phyloP scores from a whole-genome alignment of 75 land plant species.

The Cryptomeria japonica region DNA sequence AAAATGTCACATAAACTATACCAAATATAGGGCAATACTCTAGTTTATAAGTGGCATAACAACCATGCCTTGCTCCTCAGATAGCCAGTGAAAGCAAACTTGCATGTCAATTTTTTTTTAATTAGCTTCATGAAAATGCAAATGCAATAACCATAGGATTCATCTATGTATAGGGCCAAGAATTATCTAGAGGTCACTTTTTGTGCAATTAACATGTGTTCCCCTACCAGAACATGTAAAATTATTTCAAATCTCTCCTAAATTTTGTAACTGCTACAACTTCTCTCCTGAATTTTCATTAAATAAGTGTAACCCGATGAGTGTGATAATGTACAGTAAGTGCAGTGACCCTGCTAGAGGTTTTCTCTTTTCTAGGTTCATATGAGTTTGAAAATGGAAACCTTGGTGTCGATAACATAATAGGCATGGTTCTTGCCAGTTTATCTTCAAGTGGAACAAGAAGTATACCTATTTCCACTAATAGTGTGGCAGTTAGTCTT shows the following conservation, averaged over 20 bases:
- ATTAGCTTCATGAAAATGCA: background rate
- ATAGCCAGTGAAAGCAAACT: too few species aligned
- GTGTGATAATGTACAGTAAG: slow-evolving; percentile 1
- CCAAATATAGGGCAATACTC: too few species aligned
- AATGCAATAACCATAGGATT: background rate
- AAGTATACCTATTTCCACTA: slow-evolving; percentile 20
- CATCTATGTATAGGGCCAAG: too few species aligned
- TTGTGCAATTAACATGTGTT: too few species aligned
- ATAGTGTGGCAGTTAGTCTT: slow-evolving; percentile 18
- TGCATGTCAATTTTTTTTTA: too few species aligned
- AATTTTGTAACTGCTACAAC: too few species aligned
- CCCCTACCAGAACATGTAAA: too few species aligned
- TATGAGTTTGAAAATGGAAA: slow-evolving; percentile 2
- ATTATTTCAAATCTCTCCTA: too few species aligned
- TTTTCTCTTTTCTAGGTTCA: background rate
- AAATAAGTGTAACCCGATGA: background rate
- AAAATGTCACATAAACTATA: too few species aligned
- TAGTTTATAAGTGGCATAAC: too few species aligned
- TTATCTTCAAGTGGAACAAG: slow-evolving; percentile 7
- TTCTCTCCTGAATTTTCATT: background rate
- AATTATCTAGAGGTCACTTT: too few species aligned
- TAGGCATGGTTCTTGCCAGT: background rate
- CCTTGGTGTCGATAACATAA: background rate
- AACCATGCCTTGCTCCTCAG: too few species aligned
- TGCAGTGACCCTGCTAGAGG: slow-evolving; percentile 1